A percentile compares a stretch with the other conserved stretches of the same genome.
Conservation (phyloP, 2,329 filamentous ascomycete genomes). For the Calonectria pauciramosa region DNA sequence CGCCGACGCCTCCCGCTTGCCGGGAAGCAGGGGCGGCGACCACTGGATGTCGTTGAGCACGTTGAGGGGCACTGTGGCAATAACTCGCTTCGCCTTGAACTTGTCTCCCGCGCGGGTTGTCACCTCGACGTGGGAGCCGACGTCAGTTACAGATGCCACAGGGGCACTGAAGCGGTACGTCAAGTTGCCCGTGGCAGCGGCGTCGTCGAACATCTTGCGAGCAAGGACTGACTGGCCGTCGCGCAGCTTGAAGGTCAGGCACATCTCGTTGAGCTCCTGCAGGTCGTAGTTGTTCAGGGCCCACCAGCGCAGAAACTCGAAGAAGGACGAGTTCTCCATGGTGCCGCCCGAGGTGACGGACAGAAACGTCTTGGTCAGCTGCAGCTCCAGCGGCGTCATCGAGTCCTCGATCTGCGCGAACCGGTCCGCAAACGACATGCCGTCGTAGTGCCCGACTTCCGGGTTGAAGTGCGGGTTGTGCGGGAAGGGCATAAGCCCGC, state of each 20-base stretch:
- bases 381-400: conserved; percentile 24
- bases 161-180: conserved; percentile 24
- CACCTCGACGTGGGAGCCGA: conserved; percentile 21
- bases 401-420: conserved; percentile 23
- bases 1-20: conserved; percentile 15
- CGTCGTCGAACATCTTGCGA: conserved; percentile 24
- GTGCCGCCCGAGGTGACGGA: conserved; percentile 26
- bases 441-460: conserved; percentile 17
- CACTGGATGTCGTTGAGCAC: conserved; percentile 22
- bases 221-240: conserved; percentile 24
- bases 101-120: conserved; percentile 13
- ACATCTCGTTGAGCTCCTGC: conserved; percentile 21
- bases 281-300: conserved; percentile 27
- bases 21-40: conserved; percentile 22
- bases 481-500: conserved; percentile 23
- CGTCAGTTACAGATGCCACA: conserved; percentile 16
- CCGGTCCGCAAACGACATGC: conserved; percentile 28
- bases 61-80: conserved; percentile 28
- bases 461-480: conserved; percentile 31
- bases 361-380: conserved; percentile 28
- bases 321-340: conserved; percentile 29
- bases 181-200: conserved; percentile 22
- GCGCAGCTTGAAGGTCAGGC: conserved; percentile 24
- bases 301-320: conserved; percentile 30
- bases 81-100: conserved; percentile 11